Evolutionary conservation across 78 protist species (phyloP).

Genomic region (Polysphondylium violaceum): DNA sequence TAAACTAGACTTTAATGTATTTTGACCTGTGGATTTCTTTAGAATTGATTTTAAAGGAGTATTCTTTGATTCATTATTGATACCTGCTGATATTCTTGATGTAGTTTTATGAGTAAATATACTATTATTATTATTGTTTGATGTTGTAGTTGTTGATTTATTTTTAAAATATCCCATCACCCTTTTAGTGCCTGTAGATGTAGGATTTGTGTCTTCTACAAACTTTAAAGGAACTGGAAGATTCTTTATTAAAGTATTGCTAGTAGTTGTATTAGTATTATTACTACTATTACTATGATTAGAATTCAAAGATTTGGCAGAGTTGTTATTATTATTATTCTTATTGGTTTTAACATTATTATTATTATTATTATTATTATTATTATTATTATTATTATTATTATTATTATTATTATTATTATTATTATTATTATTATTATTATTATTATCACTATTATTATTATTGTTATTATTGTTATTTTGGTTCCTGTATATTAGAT

Average conservation of each 20-base stretch:
- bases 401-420: not conserved
- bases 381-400: conserved; percentile 16
- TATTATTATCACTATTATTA: not conserved
- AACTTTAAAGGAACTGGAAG: no score
- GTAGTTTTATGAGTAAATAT: no score
- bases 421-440: not conserved
- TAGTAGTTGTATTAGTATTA: not conserved
- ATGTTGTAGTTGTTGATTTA: not conserved
- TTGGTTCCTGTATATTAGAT: no score
- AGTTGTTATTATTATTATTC: not conserved
- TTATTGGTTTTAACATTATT: not conserved
- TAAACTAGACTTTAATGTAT: no score
- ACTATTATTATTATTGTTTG: not conserved
- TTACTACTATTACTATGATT: not conserved
- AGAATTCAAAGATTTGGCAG: no score
- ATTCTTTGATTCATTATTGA: no score
- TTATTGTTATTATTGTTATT: no score
- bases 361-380: not conserved
- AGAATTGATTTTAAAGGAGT: not conserved
- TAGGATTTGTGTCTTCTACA: no score
- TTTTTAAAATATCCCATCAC: no score
- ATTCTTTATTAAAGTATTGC: no score
- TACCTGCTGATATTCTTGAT: no score
- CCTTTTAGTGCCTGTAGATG: no score
- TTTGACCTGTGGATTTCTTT: not conserved